Evolutionary conservation across 768 basidiomycete genomes (phyloP), one percentile per base, ranked within the genome.

Genomic region (Sporobolomyces pararoseus): DNA sequence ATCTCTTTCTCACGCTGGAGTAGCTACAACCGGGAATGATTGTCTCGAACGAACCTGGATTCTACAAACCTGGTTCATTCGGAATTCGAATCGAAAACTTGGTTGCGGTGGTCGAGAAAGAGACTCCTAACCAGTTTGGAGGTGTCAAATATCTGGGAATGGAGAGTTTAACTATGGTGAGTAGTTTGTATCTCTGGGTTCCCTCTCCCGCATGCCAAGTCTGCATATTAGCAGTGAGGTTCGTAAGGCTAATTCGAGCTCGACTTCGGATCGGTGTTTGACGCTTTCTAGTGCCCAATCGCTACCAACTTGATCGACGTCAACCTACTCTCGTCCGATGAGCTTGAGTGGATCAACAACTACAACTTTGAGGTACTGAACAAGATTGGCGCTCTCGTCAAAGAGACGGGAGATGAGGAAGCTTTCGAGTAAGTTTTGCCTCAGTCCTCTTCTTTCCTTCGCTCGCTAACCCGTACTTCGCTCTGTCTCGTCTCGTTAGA

Each of bases 1-100:
- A 9, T 31, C n/a, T 21, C 14, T 47, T 37, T 7, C 61, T 7
- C 27, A 7, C 16, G 25, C 44, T 29, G 51, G 3, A 0, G 78
- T 88, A 61, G 0, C 79, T 97, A 66, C 89, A 90, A 77, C 82
- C 85, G 7, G 91, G 92, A 13, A 91, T 92, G 89, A 91, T 91
- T 0, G 82, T 97, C 31, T 92, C 91, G 0, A 96, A 97, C 76
- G 72, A 66, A 37, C 72, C 70, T 16, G 68, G 77, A 1, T 78
- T 68, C 62, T 78, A 78, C 72, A 55, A 76, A 44, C 93, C 97
- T 75, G 95, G 93, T 2, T 81, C 83, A 52, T 98, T 88, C 76
- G 95, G 94, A 3, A 91, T 98, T 75, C 87, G 96, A 6, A 90
- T 95, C 75, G 95, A 99, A 81, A 92, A 86, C 79, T 84, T 97